Base-by-base conservation (phyloP, 176 grass and related monocot genomes). In the Aegilops umbellulata region DNA sequence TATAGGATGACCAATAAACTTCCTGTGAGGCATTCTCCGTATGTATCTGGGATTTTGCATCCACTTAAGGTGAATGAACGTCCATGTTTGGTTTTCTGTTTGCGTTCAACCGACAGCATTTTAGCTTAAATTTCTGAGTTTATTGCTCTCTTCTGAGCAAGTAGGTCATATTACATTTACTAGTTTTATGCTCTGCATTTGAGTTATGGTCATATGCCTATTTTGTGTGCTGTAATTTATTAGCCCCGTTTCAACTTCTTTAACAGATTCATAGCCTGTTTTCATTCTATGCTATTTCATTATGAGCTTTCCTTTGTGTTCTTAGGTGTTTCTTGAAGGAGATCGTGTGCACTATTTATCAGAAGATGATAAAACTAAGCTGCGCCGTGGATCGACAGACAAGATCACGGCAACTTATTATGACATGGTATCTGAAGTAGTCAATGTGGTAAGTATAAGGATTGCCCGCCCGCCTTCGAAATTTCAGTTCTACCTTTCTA, bases 1-100 rank as follows among this genome's bases (percentile, higher is more conserved):
- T 99, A 99, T 88, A 96, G 97, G 82, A 93, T 99, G 97, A 94
- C 92, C 12, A 99, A 88, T 81, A 96, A 99, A 65, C 97, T 99
- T 96, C 90, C 97, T 60, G 94, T 94, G 31, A 96, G 92, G 82
- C 97, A 94, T 93, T 99, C 97, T 76, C 92, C 88, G 30, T 99
- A 99, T 73, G 97, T 96, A 76, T 96, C 92, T 26, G 84, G 90
- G 53, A 94, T 96, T 79, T 90, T 96, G 69, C 92, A 93, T 91
- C 94, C 97, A 82, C 69, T 99, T 24, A 94, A 99, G 94, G 94
- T 99, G 80, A 87, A 76, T 87, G n/a, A 23, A 77, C 63, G 64
- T 90, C 74, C 74, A 73, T 84, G 25, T 89, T 63, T 86, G 27
- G 24, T 51, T 23, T 66, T 91, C n/a, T 85, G 24, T 38, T 83